Evolutionary conservation across 345 rosid species (phyloP).

Genomic region (Eucalyptus marginata): DNA sequence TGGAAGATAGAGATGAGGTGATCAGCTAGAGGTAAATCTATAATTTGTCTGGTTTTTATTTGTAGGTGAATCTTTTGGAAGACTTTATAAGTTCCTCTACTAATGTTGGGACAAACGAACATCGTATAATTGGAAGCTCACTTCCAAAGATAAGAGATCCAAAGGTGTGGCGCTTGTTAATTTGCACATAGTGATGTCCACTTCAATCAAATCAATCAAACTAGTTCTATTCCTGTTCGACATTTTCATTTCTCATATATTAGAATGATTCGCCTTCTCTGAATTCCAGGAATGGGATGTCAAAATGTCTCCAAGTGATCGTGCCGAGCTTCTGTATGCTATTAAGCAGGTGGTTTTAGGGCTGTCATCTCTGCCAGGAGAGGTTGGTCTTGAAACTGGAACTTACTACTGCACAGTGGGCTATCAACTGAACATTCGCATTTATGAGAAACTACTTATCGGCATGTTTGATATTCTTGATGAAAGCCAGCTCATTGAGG

Average conservation of each 20-base stretch:
- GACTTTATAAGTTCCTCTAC: slow-evolving; percentile 55
- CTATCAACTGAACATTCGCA: slow-evolving; percentile 70
- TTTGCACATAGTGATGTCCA: neutral
- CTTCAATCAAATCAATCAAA: neutral
- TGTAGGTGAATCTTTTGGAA: slow-evolving; percentile 74
- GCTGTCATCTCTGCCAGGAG: slow-evolving; percentile 50
- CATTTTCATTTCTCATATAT: neutral
- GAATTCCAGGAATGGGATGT: slow-evolving; percentile 60
- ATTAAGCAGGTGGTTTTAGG: slow-evolving; percentile 50
- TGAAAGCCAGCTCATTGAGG: slow-evolving; percentile 91
- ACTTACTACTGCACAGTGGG: slow-evolving; percentile 68
- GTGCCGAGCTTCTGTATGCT: slow-evolving; percentile 62
- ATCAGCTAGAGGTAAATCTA: neutral
- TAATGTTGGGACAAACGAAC: slow-evolving; percentile 32
- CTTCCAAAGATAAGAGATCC: slow-evolving; percentile 65
- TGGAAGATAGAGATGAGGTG: neutral
- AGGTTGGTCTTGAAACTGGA: slow-evolving; percentile 61
- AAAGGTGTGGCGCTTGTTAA: slow-evolving; percentile 35
- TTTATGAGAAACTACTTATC: slow-evolving; percentile 68
- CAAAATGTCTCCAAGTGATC: slow-evolving; percentile 60
- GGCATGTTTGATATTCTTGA: slow-evolving; percentile 85
- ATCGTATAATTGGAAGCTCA: slow-evolving; percentile 35
- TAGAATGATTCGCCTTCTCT: neutral
- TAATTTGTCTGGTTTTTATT: neutral
- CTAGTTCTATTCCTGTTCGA: neutral